Evolutionary conservation across 208 protist species (phyloP).

Genomic region (Crithidia brevicula): DNA sequence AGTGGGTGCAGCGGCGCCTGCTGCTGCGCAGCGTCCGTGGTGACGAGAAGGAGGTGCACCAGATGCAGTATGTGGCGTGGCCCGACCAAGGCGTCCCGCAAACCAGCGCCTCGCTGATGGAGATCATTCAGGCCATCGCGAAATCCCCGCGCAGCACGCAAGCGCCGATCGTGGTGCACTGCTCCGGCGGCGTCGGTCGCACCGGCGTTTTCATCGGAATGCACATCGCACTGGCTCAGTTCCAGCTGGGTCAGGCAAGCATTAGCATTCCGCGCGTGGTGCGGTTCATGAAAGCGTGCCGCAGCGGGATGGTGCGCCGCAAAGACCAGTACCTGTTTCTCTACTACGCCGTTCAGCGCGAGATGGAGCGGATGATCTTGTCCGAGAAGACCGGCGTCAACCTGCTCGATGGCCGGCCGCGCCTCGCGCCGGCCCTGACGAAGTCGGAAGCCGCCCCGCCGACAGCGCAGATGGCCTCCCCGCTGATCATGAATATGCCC

Average conservation of each 20-base stretch:
- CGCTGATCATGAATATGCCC: constrained; percentile 28
- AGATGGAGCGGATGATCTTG: constrained; percentile 84
- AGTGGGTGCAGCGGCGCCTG: constrained; percentile 62
- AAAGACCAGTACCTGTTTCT: constrained; percentile 88
- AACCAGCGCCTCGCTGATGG: constrained; percentile 68
- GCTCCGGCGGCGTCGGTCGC: constrained; percentile 86
- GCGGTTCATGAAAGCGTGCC: constrained; percentile 68
- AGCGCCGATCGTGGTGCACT: constrained; percentile 82
- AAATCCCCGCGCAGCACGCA: constrained; percentile 50
- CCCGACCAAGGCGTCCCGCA: constrained; percentile 89
- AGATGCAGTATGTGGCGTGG: constrained; percentile 88
- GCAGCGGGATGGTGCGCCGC: constrained; percentile 82
- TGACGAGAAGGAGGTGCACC: constrained; percentile 64
- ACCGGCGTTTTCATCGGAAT: constrained; percentile 88
- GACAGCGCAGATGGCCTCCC: constrained; percentile 20
- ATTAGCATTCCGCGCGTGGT: constrained; percentile 71
- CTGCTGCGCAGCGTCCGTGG: constrained; percentile 47
- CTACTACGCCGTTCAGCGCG: constrained; percentile 68
- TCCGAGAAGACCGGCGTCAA: constrained; percentile 64
- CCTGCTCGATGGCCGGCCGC: constrained; percentile 44
- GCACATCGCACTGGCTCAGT: constrained; percentile 76
- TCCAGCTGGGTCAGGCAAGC: constrained; percentile 60
- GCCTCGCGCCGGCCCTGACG: neutral
- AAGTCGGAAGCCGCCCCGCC: constrained; percentile 10
- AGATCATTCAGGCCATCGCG: constrained; percentile 77